phyloP scores from a whole-genome alignment of 768 basidiomycete genomes.

The Boletus barrowsii region DNA sequence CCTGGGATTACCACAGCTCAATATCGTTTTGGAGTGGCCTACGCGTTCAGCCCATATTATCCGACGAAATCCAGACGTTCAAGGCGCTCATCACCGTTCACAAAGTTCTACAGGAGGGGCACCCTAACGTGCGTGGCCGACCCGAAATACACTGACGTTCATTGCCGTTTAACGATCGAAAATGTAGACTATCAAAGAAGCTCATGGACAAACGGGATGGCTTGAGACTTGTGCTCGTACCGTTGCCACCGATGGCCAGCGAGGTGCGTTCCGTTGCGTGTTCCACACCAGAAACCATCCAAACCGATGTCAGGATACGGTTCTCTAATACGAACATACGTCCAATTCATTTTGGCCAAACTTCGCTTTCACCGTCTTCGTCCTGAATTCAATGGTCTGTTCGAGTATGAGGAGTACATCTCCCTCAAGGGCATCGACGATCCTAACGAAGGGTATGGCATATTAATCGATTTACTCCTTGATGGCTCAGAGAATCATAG shows the following conservation, averaged over 20 bases:
- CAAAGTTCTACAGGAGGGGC: constrained; percentile 97
- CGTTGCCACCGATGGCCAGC: constrained; percentile 70
- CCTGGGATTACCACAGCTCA: constrained; percentile 98
- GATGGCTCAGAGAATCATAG: constrained; percentile 39
- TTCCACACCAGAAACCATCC: constrained; percentile 3
- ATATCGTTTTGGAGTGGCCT: constrained; percentile 98
- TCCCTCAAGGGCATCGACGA: constrained; percentile 96
- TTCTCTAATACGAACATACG: constrained; percentile 90
- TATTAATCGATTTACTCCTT: constrained; percentile 1
- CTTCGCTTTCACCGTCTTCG: constrained; percentile 93
- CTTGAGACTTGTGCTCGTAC: constrained; percentile 95
- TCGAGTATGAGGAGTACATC: constrained; percentile 99
- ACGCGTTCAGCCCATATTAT: constrained; percentile 92
- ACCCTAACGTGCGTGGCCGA: constrained; percentile 66
- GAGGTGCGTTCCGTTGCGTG: constrained; percentile 47
- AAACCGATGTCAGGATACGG: constrained; percentile 67
- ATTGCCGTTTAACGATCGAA: constrained; percentile 10
- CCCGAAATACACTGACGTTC: not conserved
- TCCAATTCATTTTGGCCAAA: constrained; percentile 93
- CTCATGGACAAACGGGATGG: constrained; percentile 96
- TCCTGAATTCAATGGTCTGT: constrained; percentile 97
- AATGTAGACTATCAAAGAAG: constrained; percentile 88
- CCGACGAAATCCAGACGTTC: constrained; percentile 98
- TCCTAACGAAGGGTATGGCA: constrained; percentile 92
- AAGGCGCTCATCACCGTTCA: constrained; percentile 97